Evolutionary conservation across 2,329 filamentous ascomycete genomes (phyloP), one percentile per base, ranked within the genome.

Genomic region (Aspergillus sp.): DNA sequence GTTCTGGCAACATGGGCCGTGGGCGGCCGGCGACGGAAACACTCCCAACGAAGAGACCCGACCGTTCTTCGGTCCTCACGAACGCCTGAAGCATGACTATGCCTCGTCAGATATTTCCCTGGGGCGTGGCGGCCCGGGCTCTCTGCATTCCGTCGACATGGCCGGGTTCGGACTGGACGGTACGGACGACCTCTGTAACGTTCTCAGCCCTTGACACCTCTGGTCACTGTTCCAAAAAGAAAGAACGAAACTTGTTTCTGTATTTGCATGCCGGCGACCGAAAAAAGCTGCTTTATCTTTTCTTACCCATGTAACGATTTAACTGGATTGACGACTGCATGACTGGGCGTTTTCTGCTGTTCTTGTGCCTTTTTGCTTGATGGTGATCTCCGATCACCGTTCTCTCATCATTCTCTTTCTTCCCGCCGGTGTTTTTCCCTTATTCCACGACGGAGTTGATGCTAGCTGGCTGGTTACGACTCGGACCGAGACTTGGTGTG

Each of bases 111-210:
- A 78, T 57, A 76, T 79, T 53, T 78, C 77, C 29, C 61, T 78
- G 18, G 76, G 75, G 32, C 74, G 75, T 49, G 76, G 36, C 14
- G 36, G 76, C 0, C 77, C 77, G 4, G 76, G 76, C 5, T 79
- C 77, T 6, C 65, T 79, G 54, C 76, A 79, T 62, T 78, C 76
- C 11, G 76, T 78, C 61, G 77, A 79, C 56, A 79, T 79, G 76
- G 76, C 76, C 58, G 77, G 75, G 14, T 79, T 79, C 55, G 75
- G 76, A 29, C 71, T 77, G 32, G 77, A 79, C 65, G 69, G 59
- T 22, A 68, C 70, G 10, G 75, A 77, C 53, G 75, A 78, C 61
- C 61, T 77, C 29, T 67, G 67, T 56, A 67, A 64, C 47, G 74
- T 70, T 46, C 68, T 77, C 36, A 78, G 76, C 59, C 76, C 76